These are phyloP conservation scores for Barnettozyma pratensis DNA, from an alignment of 805 yeast species.

Conservation along the genomic window DNA sequence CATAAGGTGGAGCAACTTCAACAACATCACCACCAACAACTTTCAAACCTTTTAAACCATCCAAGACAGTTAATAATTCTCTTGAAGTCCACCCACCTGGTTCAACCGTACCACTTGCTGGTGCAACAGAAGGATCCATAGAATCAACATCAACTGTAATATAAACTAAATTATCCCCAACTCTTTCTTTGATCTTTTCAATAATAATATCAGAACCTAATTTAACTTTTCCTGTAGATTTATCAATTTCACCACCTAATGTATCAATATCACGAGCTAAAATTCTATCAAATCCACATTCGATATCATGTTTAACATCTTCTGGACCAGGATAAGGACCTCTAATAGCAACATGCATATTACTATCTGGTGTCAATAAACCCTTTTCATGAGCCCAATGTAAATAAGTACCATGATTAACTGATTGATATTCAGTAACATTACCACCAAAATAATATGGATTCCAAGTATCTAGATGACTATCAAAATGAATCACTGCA, in stretches of 20 bases:
- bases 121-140: conserved; percentile 47
- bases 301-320: conserved; percentile 38
- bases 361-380: conserved; percentile 41
- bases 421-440: conserved; percentile 47
- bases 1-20: conserved; percentile 57
- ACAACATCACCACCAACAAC: conserved; percentile 49
- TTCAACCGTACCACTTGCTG: conserved; percentile 51
- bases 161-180: conserved; percentile 38
- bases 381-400: conserved; percentile 70
- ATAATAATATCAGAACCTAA: conserved; percentile 36
- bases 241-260: conserved; percentile 4
- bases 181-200: conserved; percentile 29
- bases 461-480: conserved; percentile 69
- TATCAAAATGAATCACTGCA: conserved; percentile 54
- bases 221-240: conserved; percentile 6
- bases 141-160: conserved; percentile 47
- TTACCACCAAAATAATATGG: conserved; percentile 63
- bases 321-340: conserved; percentile 47
- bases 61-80: conserved; percentile 39
- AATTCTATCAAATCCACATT: conserved; percentile 45
- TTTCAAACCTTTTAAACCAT: conserved; percentile 40
- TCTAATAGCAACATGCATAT: conserved; percentile 59
- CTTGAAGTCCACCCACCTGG: conserved; percentile 48
- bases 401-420: conserved; percentile 66
- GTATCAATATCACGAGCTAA: conserved; percentile 43